Evolutionary conservation across 202 grass and related monocot genomes (phyloP).

Genomic region (Schoenoplectus tabernaemontani): DNA sequence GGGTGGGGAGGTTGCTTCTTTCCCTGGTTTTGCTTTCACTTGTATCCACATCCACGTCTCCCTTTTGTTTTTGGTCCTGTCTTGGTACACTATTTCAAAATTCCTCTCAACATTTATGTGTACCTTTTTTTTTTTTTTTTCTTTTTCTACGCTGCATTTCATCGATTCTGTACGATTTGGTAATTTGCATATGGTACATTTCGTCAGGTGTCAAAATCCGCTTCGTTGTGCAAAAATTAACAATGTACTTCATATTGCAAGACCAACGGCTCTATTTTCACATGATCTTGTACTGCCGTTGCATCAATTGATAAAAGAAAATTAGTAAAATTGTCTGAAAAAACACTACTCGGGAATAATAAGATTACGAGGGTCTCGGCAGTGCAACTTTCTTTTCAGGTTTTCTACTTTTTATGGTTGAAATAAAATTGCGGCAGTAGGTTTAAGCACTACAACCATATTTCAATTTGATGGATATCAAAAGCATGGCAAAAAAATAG

Average conservation of each 20-base stretch:
- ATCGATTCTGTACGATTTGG: not conserved
- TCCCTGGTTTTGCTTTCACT: conserved; percentile 11
- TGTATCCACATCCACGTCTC: conserved; percentile 5
- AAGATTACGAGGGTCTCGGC: too few relatives aligned
- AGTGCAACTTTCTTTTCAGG: too few relatives aligned
- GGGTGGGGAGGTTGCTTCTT: conserved; percentile 15
- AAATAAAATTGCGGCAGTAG: too few relatives aligned
- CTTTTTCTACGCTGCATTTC: not conserved
- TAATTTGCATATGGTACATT: not conserved
- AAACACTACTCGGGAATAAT: too few relatives aligned
- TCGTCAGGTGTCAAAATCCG: not conserved
- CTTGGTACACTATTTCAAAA: not conserved
- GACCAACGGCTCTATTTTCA: not conserved
- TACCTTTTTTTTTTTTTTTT: not conserved
- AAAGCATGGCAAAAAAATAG: not conserved
- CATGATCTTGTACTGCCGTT: not conserved
- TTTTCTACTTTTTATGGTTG: too few relatives aligned
- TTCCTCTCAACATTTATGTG: not conserved
- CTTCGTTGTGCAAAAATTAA: not conserved
- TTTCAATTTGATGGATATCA: not conserved
- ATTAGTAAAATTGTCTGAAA: too few relatives aligned
- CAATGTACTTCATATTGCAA: not conserved
- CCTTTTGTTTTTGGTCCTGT: conserved; percentile 21
- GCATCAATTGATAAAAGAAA: too few relatives aligned
- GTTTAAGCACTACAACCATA: too few relatives aligned